Evolutionary conservation across 176 grass and related monocot species (phyloP).

Genomic region (barley (Hordeum vulgare)): DNA sequence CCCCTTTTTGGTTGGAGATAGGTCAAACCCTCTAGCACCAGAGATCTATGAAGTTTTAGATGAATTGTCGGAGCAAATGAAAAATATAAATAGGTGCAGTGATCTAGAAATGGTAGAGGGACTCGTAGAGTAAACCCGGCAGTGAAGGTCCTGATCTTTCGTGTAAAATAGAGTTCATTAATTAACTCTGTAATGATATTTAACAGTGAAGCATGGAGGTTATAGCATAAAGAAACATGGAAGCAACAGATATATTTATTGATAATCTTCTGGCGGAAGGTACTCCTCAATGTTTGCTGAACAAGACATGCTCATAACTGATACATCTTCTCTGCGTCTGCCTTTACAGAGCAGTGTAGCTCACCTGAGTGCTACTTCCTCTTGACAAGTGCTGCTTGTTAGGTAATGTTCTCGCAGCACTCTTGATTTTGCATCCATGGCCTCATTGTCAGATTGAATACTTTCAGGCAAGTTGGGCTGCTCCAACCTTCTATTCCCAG

Average conservation of each 20-base stretch:
- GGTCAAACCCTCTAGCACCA: slow-evolving; percentile 43
- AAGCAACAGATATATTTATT: not conserved
- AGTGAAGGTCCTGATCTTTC: not conserved
- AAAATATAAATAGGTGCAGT: not conserved
- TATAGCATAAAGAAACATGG: not conserved
- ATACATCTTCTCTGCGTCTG: not conserved
- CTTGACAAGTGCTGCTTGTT: not conserved
- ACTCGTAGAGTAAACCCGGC: not conserved
- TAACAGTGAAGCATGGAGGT: not conserved
- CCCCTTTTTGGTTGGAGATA: slow-evolving; percentile 51
- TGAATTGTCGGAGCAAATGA: slow-evolving; percentile 52
- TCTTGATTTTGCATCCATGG: not conserved
- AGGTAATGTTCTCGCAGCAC: not conserved
- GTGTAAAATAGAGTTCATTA: not conserved
- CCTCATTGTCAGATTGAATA: not conserved
- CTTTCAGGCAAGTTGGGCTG: not conserved
- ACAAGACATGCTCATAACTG: not conserved
- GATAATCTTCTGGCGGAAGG: not conserved
- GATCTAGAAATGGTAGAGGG: slow-evolving; percentile 29
- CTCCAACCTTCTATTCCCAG: not conserved
- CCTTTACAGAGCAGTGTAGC: not conserved
- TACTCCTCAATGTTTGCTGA: not conserved
- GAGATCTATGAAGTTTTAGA: slow-evolving; percentile 56
- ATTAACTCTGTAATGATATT: not conserved
- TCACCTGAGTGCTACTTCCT: not conserved